Percentiles rank a stretch among this genome's conserved stretches.
Conservation (phyloP, 2,329 filamentous ascomycete genomes). For the Periconia digitata region DNA sequence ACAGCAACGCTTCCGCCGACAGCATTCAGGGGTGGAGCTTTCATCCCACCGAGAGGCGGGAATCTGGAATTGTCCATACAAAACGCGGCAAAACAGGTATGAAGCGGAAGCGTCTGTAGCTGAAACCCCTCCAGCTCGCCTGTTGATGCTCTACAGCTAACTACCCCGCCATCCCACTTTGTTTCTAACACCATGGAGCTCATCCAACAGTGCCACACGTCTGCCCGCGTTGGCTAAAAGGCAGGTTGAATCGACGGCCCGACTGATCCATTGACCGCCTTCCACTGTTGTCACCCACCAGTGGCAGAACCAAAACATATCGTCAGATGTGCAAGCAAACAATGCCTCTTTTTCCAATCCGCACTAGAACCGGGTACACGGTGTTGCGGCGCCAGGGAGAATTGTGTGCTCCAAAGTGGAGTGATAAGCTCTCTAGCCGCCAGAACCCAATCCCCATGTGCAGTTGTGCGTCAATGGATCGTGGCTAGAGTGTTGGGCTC, state of each 20-base stretch:
- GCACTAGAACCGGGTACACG: conserved; percentile 16
- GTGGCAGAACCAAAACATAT: conserved; percentile 29
- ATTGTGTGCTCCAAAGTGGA: conserved; percentile 24
- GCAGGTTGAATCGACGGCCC: conserved; percentile 41
- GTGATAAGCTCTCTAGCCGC: conserved; percentile 21
- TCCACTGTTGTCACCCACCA: conserved; percentile 11
- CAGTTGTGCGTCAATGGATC: conserved; percentile 15
- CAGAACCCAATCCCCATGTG: conserved; percentile 16
- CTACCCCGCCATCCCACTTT: conserved; percentile 7
- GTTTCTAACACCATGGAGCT: conserved; percentile 2
- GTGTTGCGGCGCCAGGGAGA: conserved; percentile 21
- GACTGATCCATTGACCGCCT: conserved; percentile 39
- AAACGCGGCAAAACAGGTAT: no score
- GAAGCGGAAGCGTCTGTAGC: background rate
- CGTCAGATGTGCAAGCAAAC: no score
- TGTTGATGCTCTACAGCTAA: conserved; percentile 9
- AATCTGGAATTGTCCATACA: background rate
- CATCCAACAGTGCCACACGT: conserved; percentile 10
- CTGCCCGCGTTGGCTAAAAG: conserved; percentile 20
- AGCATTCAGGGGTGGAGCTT: background rate
- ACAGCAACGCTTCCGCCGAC: conserved; percentile 16
- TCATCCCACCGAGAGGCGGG: background rate
- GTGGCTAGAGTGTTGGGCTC: background rate
- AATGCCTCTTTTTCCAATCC: no score
- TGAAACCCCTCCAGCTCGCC: conserved; percentile 13